phyloP scores from a whole-genome alignment of 164 flowering plant genomes.

The Macadamia integrifolia region DNA sequence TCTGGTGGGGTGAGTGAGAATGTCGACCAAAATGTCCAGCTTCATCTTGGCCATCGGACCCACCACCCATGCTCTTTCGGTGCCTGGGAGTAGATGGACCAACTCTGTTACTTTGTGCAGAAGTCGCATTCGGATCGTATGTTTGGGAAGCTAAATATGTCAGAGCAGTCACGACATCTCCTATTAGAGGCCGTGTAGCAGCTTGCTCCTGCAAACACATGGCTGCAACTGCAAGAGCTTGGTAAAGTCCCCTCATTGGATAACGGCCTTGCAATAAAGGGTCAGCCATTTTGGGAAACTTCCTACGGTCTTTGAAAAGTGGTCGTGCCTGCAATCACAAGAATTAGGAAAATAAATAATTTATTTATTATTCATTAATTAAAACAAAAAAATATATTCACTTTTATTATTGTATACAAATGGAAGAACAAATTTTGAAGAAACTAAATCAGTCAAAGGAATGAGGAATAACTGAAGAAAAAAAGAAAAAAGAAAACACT shows the following conservation, averaged over 20 bases:
- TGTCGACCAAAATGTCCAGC: constrained; percentile 21
- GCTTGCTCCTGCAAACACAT: constrained; percentile 98
- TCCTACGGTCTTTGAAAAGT: constrained; percentile 81
- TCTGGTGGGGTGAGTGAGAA: constrained; percentile 53
- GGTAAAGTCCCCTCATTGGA: constrained; percentile 90
- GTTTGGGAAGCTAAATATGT: constrained; percentile 86
- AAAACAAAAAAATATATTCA: neutral
- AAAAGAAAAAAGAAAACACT: neutral
- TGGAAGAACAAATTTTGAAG: neutral
- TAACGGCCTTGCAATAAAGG: constrained; percentile 82
- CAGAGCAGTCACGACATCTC: constrained; percentile 92
- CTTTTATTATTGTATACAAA: neutral
- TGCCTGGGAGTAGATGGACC: constrained; percentile 57
- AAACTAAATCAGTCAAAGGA: neutral
- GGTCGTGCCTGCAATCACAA: constrained; percentile 71
- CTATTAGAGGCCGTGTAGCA: constrained; percentile 85
- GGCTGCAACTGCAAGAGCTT: constrained; percentile 96
- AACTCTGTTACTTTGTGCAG: constrained; percentile 36
- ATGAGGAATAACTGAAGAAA: neutral
- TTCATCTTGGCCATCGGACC: constrained; percentile 42
- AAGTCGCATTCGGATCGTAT: constrained; percentile 60
- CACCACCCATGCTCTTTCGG: constrained; percentile 37
- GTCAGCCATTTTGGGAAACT: constrained; percentile 94
- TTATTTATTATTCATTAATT: neutral
- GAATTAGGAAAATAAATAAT: too few relatives aligned